Percentiles rank a stretch among this genome's conserved stretches.
These are phyloP conservation scores for Vachellia collinsii DNA, from an alignment of 306 rosid genomes.

Conservation along the genomic window DNA sequence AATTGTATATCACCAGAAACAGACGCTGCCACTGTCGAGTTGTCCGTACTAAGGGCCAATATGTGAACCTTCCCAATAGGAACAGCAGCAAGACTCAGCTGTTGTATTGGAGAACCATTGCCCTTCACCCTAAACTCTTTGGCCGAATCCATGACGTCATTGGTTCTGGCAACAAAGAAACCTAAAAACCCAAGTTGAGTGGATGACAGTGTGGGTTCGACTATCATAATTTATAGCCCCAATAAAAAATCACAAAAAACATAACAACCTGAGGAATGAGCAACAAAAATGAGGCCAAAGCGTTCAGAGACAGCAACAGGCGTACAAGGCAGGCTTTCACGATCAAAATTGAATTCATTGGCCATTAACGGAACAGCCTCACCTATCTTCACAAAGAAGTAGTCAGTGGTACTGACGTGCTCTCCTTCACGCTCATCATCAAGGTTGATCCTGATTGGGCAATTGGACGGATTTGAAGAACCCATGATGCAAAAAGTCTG, in stretches of 20 bases:
- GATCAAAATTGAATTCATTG: constrained; percentile 49
- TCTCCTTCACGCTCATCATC: constrained; percentile 63
- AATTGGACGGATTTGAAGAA: background rate
- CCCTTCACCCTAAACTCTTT: constrained; percentile 58
- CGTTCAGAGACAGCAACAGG: constrained; percentile 81
- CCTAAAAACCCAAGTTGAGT: constrained; percentile 45
- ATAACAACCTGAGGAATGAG: constrained; percentile 59
- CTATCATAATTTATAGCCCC: background rate
- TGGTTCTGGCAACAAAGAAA: constrained; percentile 68
- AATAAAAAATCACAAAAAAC: background rate
- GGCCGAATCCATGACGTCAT: constrained; percentile 70
- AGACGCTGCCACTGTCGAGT: constrained; percentile 64
- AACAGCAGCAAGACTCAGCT: constrained; percentile 66
- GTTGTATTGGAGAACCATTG: constrained; percentile 53
- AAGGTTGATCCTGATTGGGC: constrained; percentile 34
- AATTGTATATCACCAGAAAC: constrained; percentile 50
- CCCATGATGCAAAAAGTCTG: constrained; percentile 11
- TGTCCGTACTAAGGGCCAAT: constrained; percentile 69
- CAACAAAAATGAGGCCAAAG: constrained; percentile 65
- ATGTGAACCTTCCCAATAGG: constrained; percentile 61
- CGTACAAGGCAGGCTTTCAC: constrained; percentile 54
- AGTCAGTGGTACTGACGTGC: constrained; percentile 41
- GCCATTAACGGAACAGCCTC: constrained; percentile 57
- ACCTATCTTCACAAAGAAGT: constrained; percentile 72
- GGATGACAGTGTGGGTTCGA: background rate